Evolutionary conservation across 2,329 filamentous ascomycete genomes (phyloP).

Genomic region (Aspergillus proliferans): DNA sequence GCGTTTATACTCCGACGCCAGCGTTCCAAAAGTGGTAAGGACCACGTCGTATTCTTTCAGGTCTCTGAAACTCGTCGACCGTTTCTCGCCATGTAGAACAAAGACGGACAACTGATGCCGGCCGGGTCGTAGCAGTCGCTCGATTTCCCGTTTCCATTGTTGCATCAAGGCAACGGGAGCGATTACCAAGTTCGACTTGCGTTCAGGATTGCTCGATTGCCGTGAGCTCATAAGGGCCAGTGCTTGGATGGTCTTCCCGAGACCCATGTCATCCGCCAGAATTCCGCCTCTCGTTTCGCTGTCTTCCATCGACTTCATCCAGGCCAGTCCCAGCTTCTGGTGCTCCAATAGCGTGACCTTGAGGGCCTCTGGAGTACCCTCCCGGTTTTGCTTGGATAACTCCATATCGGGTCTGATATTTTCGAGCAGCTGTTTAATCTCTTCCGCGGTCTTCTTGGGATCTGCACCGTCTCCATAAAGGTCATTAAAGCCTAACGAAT

Average conservation of each 20-base stretch:
- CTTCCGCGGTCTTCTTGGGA: conserved; percentile 52
- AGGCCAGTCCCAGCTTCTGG: conserved; percentile 69
- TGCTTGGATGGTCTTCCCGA: conserved; percentile 79
- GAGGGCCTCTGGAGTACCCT: conserved; percentile 64
- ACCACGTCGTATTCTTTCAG: conserved; percentile 66
- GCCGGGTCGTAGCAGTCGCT: conserved; percentile 56
- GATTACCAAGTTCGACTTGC: conserved; percentile 74
- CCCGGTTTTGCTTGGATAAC: conserved; percentile 54
- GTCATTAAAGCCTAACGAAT: conserved; percentile 7
- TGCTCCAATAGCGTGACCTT: conserved; percentile 68
- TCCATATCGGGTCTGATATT: conserved; percentile 70
- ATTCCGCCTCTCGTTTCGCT: conserved; percentile 69
- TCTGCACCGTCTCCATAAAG: conserved; percentile 30
- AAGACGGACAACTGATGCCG: conserved; percentile 57
- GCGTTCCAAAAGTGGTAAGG: conserved; percentile 69
- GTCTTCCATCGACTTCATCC: conserved; percentile 69
- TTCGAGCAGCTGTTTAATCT: conserved; percentile 63
- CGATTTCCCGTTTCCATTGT: conserved; percentile 80
- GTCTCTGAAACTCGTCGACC: conserved; percentile 50
- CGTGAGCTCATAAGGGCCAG: conserved; percentile 68
- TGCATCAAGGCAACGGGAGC: conserved; percentile 72
- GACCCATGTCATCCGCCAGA: conserved; percentile 73
- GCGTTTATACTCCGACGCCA: conserved; percentile 62
- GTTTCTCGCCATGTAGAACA: conserved; percentile 62
- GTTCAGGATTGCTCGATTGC: conserved; percentile 52